These are phyloP conservation scores for Ceratocystis destructans DNA, from an alignment of 2,329 filamentous ascomycete species.

Conservation along the genomic window DNA sequence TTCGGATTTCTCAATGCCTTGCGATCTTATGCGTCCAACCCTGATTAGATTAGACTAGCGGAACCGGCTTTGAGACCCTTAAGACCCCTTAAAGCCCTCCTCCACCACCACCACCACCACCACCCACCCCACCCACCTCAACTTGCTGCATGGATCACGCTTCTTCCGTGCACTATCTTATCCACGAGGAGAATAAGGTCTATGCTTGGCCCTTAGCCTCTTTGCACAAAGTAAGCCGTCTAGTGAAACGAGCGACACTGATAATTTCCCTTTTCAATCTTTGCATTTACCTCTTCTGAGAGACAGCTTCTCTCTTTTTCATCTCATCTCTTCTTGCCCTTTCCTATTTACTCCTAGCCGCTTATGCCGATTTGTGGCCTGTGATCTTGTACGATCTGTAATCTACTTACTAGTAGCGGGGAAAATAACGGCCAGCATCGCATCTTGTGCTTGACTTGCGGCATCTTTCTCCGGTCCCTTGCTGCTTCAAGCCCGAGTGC, in stretches of 20 bases:
- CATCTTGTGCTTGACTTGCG: not conserved
- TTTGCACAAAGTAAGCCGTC: not conserved
- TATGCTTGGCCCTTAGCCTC: not conserved
- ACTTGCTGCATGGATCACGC: not conserved
- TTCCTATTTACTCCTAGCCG: not conserved
- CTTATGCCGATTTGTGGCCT: not conserved
- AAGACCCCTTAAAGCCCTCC: not conserved
- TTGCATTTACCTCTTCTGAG: not conserved
- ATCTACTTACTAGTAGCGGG: not conserved
- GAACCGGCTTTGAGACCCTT: not conserved
- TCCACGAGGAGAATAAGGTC: not conserved
- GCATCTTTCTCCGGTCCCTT: not conserved
- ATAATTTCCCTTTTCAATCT: not conserved
- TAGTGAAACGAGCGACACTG: not conserved
- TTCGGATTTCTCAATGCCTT: constrained; percentile 2
- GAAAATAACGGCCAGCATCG: too few relatives aligned
- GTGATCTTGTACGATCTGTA: not conserved
- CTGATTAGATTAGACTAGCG: not conserved
- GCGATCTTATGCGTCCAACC: not conserved
- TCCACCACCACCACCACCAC: too few relatives aligned
- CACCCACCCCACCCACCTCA: too few relatives aligned
- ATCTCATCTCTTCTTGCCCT: not conserved
- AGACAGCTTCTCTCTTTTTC: not conserved
- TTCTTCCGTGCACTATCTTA: not conserved
- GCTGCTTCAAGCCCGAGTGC: not conserved